Base-by-base conservation (phyloP, 768 basidiomycete species). In the Sarcodon aspratus region DNA sequence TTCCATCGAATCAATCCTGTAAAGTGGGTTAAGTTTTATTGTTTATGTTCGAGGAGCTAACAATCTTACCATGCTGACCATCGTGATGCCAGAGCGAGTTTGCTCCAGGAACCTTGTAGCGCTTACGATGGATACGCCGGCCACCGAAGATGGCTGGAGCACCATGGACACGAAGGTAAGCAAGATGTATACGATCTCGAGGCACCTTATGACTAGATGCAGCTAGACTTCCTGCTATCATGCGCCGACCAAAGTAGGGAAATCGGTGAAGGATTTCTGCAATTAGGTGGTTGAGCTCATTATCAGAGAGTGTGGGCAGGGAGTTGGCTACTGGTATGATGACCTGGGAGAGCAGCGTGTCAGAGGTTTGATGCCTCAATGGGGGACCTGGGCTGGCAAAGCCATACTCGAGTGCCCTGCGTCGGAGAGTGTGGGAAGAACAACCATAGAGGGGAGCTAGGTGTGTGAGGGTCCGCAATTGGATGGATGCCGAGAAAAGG, bases 21-120 rank as follows among this genome's bases (percentile, higher is more conserved):
- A 2, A 18, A 17, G 46, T 11, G 1, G 32, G 21, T 36, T 12
- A 33, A 18, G 33, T 45, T 40, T n/a, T 33, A 13, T 18, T 1
- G 34, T 37, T 13, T n/a, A 36, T 50, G 49, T 21, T 53, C 33
- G 5, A 43, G 17, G 15, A 47, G 46, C 3, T 8, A 34, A 17
- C 27, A 21, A 12, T 46, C 58, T 8, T 50, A 56, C 61, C 60
- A 51, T 63, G 63, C 48, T 61, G 56, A 3, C 63, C 63, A 51
- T 62, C 59, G 35, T 57, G 53, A 50, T 63, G 61, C 57, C 57
- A 59, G 1, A 61, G 52, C 4, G 57, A 51, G 37, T 56, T 56
- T 13, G 52, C 45, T 13, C 55, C 56, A 6, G 60, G 48, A 3
- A 62, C 61, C 5, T 36, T 11, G 44, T 62, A 63, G 10, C 11